These are phyloP conservation scores for Xylaria bambusicola DNA, from an alignment of 495 filamentous ascomycete species.

Conservation along the genomic window DNA sequence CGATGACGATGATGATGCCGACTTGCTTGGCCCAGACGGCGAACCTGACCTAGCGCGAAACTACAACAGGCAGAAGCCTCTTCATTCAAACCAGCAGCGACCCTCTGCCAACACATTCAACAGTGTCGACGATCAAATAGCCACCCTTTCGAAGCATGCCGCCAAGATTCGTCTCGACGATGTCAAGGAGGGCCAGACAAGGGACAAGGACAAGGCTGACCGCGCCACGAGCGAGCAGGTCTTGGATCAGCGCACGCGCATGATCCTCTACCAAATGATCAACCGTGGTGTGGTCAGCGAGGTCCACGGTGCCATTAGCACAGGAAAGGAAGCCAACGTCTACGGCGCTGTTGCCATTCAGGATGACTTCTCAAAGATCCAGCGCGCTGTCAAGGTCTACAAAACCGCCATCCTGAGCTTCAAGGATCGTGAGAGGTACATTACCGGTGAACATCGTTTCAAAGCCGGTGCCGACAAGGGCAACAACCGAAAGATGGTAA, in stretches of 20 bases:
- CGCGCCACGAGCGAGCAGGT: conserved; percentile 93
- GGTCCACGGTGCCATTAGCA: conserved; percentile 88
- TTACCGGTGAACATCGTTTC: conserved; percentile 83
- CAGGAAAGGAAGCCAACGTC: conserved; percentile 97
- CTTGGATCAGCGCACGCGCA: conserved; percentile 86
- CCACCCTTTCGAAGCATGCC: conserved; percentile 79
- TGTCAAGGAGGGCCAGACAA: conserved; percentile 53
- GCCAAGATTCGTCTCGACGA: conserved; percentile 85
- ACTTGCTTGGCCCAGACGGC: conserved; percentile 58
- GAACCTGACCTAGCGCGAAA: conserved; percentile 79
- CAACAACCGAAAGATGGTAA: conserved; percentile 92
- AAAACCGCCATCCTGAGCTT: conserved; percentile 96
- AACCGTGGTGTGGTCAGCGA: conserved; percentile 80
- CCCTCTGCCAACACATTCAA: conserved; percentile 77
- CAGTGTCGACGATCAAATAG: conserved; percentile 83
- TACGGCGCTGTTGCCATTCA: conserved; percentile 64
- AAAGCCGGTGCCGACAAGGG: conserved; percentile 82
- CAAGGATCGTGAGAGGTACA: conserved; percentile 95
- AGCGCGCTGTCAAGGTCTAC: conserved; percentile 93
- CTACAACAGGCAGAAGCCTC: conserved; percentile 82
- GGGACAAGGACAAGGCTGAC: conserved; percentile 79
- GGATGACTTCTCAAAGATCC: conserved; percentile 46
- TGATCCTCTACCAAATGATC: conserved; percentile 94
- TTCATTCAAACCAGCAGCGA: conserved; percentile 79
- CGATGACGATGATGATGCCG: conserved; percentile 62